A percentile compares a stretch with the other conserved stretches of the same genome.
Evolutionary conservation across 371 early-diverging fungal species (phyloP).

Genomic region (Circinella minor): DNA sequence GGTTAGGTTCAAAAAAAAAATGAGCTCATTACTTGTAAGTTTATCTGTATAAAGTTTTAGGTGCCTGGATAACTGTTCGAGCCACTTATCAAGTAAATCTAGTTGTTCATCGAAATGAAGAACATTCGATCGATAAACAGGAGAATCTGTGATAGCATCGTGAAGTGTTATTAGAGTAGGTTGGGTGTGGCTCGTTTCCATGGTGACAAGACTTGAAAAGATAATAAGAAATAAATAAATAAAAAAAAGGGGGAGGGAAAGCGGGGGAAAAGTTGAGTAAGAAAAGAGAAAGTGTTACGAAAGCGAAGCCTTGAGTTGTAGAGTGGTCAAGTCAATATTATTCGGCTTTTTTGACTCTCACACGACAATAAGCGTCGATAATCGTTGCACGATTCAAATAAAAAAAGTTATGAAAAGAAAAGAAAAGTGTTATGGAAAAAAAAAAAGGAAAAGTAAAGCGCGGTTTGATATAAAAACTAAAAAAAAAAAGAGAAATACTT

Average conservation of each 20-base stretch:
- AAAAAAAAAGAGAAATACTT: no score
- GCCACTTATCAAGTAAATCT: constrained; percentile 69
- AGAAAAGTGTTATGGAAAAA: neutral
- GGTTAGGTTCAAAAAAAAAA: neutral
- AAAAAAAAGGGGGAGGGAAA: neutral
- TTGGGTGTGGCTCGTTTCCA: constrained; percentile 15
- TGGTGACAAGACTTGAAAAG: neutral
- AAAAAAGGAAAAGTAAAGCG: neutral
- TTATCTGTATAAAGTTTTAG: constrained; percentile 52
- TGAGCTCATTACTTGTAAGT: constrained; percentile 45
- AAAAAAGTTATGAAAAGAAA: neutral
- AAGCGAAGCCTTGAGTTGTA: neutral
- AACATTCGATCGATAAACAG: constrained; percentile 67
- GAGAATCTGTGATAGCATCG: constrained; percentile 73
- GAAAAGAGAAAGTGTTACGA: neutral
- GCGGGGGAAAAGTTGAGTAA: neutral
- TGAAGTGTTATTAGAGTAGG: constrained; percentile 56
- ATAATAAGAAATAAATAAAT: no score
- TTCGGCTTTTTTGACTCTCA: neutral
- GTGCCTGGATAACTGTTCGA: constrained; percentile 52
- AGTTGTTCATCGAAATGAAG: constrained; percentile 72
- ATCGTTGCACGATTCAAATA: neutral
- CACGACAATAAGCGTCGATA: no score
- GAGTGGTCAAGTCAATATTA: neutral
- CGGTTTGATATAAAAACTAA: no score